Evolutionary conservation across 2,329 filamentous ascomycete genomes (phyloP), one percentile per base, ranked within the genome.

Genomic region (Blastomyces gilchristii): DNA sequence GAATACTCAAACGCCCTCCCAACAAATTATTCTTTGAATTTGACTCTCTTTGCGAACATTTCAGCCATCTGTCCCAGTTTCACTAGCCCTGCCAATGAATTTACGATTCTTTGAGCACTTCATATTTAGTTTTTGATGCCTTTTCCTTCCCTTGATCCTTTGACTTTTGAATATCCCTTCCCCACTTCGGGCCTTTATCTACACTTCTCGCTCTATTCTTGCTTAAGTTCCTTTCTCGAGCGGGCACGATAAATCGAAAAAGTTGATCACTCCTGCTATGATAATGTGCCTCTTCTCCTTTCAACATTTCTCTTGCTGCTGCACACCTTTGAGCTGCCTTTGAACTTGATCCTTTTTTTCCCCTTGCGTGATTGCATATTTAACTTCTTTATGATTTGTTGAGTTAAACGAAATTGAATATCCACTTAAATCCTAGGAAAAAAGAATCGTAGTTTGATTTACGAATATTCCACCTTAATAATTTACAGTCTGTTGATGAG

Each of bases 321-420:
- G 12, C 12, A 34, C 3, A 8, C 16, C 5, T 0, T 49, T 49
- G 47, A 25, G n/a, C 28, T 18, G 37, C 28, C 9, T 25, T 22
- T 11, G 3, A 50, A 54, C 34, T 37, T 37, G 16, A 2, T 31
- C 9, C 18, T 16, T 37, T 31, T 8, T 37, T 37, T n/a, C 11
- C 4, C 4, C 14, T 31, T 37, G 28, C 7, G 2, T 18, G 52
- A 54, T 37, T 54, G 2, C 18, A 5, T n/a, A 14, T n/a, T 54
- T 34, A 0, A 9, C 18, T 18, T 9, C 34, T 37, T 37, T 37
- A 37, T 37, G 31, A 34, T 34, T 18, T 18, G 9, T 53, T 31
- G 31, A 31, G 50, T 53, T 53, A 54, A 54, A 37, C 28, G n/a
- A 54, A 54, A 54, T 54, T 54, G 52, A 54, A 54, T 54, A 54